Evolutionary conservation across 2,329 filamentous ascomycete species (phyloP).

Genomic region (Microthyrium microscopicum): DNA sequence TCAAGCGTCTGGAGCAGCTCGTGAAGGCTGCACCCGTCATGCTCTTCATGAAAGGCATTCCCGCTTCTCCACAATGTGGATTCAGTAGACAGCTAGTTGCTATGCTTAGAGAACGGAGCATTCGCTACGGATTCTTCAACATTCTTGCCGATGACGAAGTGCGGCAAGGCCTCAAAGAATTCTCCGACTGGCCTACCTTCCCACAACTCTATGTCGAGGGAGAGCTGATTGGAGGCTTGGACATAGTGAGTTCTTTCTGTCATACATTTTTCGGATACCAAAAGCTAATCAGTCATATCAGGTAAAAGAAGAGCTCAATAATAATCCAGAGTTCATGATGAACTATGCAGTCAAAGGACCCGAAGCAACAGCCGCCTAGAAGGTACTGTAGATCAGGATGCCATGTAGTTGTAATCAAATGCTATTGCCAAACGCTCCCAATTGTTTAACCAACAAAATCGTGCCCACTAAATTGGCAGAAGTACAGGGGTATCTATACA

Average conservation of each 20-base stretch:
- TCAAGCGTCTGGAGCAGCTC: constrained; percentile 62
- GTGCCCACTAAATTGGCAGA: too few relatives aligned
- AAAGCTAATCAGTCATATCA: constrained; percentile 20
- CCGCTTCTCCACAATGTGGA: constrained; percentile 71
- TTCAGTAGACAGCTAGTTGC: constrained; percentile 84
- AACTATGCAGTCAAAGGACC: constrained; percentile 44
- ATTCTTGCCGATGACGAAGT: constrained; percentile 96
- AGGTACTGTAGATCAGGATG: too few relatives aligned
- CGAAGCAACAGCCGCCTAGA: too few relatives aligned
- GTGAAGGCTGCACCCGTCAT: constrained; percentile 95
- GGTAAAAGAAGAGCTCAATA: constrained; percentile 87
- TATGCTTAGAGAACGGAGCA: constrained; percentile 70
- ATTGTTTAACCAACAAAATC: too few relatives aligned
- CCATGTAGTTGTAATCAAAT: too few relatives aligned
- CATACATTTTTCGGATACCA: background rate
- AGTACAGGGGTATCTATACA: too few relatives aligned
- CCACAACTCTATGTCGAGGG: constrained; percentile 87
- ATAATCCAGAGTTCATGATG: constrained; percentile 66
- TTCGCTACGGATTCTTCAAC: constrained; percentile 98
- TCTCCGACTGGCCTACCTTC: constrained; percentile 96
- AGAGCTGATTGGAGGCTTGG: constrained; percentile 79
- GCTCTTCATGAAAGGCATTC: constrained; percentile 98
- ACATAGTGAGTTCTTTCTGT: constrained; percentile 56
- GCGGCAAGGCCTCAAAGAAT: constrained; percentile 88
- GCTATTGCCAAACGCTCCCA: too few relatives aligned